Evolutionary conservation across 352 stramenopile genomes (phyloP).

Genomic region (Pythium rhizo-oryzae): DNA sequence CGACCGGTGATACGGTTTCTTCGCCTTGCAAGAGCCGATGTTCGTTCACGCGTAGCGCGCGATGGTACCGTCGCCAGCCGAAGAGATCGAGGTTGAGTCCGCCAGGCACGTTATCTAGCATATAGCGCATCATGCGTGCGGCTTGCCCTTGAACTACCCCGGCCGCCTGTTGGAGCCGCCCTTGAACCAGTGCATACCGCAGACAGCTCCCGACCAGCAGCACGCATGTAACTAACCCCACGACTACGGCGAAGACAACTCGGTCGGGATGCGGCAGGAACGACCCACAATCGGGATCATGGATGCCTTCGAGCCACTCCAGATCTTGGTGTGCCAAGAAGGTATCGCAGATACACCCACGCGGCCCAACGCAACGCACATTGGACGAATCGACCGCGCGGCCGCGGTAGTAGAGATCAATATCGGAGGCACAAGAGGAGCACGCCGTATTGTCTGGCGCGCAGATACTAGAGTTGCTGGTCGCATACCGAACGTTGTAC

Average conservation of each 20-base stretch:
- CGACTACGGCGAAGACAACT: background rate
- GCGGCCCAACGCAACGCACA: background rate
- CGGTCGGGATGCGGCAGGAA: background rate
- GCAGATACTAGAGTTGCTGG: background rate
- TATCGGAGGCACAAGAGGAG: background rate
- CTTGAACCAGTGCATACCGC: background rate
- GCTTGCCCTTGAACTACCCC: background rate
- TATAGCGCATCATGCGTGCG: constrained; percentile 3
- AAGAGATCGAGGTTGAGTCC: constrained; percentile 16
- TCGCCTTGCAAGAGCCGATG: background rate
- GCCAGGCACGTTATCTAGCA: constrained; percentile 3
- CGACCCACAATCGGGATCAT: background rate
- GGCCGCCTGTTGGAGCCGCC: background rate
- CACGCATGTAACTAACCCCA: background rate
- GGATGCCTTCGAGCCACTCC: background rate
- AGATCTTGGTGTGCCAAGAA: background rate
- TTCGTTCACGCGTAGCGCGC: constrained; percentile 1
- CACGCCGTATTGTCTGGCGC: background rate
- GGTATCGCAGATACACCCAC: background rate
- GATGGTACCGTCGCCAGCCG: constrained; percentile 8
- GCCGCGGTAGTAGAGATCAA: background rate
- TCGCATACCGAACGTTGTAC: background rate
- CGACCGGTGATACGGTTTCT: constrained; percentile 10
- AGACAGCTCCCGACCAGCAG: background rate
- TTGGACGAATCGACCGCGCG: background rate